Evolutionary conservation across 805 yeast species (phyloP), one percentile per base, ranked within the genome.

Genomic region (Kodamaea neixiangensis): DNA sequence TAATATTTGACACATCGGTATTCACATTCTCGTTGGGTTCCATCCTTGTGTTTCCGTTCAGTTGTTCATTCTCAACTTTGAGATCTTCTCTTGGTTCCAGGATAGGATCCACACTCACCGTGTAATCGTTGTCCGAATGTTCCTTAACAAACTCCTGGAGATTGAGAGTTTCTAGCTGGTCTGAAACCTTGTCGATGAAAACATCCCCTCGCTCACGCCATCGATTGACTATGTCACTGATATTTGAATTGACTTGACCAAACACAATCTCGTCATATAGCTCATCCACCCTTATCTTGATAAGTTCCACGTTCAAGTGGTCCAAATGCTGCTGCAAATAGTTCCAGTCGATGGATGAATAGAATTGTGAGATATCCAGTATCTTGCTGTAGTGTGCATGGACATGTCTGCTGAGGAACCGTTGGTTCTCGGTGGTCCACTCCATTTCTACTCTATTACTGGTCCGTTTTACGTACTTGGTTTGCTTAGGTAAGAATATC

Each of bases 231-330:
- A 39, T 37, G 14, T 44, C 49, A 13, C 19, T 37, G 3, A 51
- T 43, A 25, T 47, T 13, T 51, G 33, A 52, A 22, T 10, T 50
- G 45, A 31, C 51, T 43, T 25, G 45, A 2, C 45, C 45, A n/a
- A 47, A 43, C 31, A 47, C 21, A 6, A 47, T 18, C 20, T 51
- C 51, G 22, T 63, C 67, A 46, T 47, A 61, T 17, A 64, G 40
- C 29, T 60, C 62, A 54, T 66, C 70, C 1, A 59, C 54, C 49
- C 59, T 61, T 13, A 61, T 37, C 46, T 58, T 53, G 2, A 64
- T 42, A 29, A 54, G 53, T 13, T 59, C 63, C 6, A 41, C 31
- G 25, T 62, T 44, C 11, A 25, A 61, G 33, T 53, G 46, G 9
- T 56, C 54, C 7, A 63, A 45, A 2, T 53, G 15, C 4, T 48